A percentile compares a stretch with the other conserved stretches of the same genome.
Conservation (phyloP, 139 green algal species). For the Coelastrella sp. region DNA sequence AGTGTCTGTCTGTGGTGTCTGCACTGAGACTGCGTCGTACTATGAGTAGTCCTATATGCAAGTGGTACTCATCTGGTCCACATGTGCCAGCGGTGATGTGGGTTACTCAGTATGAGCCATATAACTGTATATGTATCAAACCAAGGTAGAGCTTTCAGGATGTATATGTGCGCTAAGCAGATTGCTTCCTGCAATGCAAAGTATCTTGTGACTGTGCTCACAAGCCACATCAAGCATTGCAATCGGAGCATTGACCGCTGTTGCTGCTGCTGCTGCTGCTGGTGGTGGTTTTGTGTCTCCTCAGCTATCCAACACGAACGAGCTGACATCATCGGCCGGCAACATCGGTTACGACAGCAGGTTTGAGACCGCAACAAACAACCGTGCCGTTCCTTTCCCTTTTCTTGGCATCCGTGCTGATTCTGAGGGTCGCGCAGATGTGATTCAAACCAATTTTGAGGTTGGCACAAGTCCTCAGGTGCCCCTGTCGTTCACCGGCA, state of each 20-base stretch:
- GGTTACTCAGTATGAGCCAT: no score
- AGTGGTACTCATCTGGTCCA: no score
- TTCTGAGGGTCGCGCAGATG: not conserved
- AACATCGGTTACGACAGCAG: not conserved
- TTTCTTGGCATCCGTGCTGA: not conserved
- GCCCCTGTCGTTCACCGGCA: not conserved
- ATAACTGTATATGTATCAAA: no score
- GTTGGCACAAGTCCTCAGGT: not conserved
- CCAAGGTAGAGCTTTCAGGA: no score
- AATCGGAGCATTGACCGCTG: not conserved
- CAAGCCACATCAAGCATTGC: not conserved
- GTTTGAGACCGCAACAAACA: not conserved
- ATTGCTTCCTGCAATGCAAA: no score
- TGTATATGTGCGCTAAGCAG: no score
- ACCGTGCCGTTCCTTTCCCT: not conserved
- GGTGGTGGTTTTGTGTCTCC: no score
- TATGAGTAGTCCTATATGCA: no score
- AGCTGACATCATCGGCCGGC: not conserved
- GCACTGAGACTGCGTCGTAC: no score
- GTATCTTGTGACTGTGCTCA: not conserved
- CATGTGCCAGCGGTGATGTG: no score
- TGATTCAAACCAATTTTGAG: not conserved
- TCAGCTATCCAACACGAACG: not conserved
- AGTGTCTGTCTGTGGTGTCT: not conserved
- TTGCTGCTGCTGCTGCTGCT: not conserved